Base-by-base conservation (phyloP, 106 monocot genomes). In the Hemerocallis citrina region DNA sequence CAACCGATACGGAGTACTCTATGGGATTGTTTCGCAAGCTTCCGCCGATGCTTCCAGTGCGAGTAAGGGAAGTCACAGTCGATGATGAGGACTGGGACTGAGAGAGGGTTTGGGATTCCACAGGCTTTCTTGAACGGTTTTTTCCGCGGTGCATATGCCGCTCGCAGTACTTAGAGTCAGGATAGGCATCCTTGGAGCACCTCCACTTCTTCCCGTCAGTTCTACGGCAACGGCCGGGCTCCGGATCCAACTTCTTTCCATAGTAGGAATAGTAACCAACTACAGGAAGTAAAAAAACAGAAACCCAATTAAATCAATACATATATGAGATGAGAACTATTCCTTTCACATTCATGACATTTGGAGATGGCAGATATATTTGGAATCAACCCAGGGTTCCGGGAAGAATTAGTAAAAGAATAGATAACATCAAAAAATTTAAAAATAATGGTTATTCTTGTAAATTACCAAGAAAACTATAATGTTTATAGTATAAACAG, bases 101-200 rank as follows among this genome's bases (percentile, higher is more conserved):
- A 52, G 72, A 54, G 60, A 71, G 67, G 34, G 70, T 66, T 61
- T 77, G 83, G 24, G 81, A 81, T 89, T 84, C 84, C 80, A 81
- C 80, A 81, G 74, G 84, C 88, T 88, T 88, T 88, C 88, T 88
- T 80, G 88, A 88, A 80, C 89, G 89, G 71, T 72, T 77, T 46
- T 84, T 77, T 57, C 89, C 84, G 35, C 89, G 79, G 81, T 84
- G 89, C 84, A 89, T 84, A 80, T 89, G 89, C 36, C 81, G 83
- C 71, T 89, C 84, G 62, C 89, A 89, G 66, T 89, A 89, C 68
- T 84, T 89, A 62, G 89, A 89, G 60, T 79, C 89, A 1, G 89
- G 84, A 47, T 82, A 75, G 10, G 86, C 86, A 24, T 87, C 86
- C 79, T 82, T 87, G 62, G 86, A 78, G 79, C 86, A 87, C 58